Evolutionary conservation across 2,329 filamentous ascomycete genomes (phyloP), one percentile per base, ranked within the genome.

Genomic region (Lizonia empirigonia): DNA sequence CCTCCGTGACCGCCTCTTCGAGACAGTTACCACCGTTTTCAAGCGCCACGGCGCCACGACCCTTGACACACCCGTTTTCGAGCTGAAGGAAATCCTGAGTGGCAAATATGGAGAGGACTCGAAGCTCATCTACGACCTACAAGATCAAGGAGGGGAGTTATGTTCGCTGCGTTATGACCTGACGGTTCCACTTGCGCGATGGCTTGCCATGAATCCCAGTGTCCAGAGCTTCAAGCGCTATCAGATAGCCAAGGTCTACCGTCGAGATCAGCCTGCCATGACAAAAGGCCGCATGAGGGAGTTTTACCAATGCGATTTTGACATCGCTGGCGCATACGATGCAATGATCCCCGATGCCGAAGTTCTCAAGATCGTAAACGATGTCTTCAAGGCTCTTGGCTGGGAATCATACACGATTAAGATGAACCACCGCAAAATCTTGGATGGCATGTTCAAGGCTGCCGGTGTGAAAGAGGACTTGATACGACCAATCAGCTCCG

Each of bases 271-370:
- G 73, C 89, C 89, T 19, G 67, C 68, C 7, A 90, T 97, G 77
- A 90, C 88, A 56, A 94, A 95, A 73, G 93, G 92, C 42, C 85
- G 92, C 45, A 94, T 96, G 88, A 85, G 93, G 68, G 93, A 97
- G 76, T 96, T 96, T 76, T 96, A 95, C 78, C 92, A 97, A 76
- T 97, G 92, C 78, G 93, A 97, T 76, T 95, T 97, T 69, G 92
- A 97, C 71, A 93, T 97, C 76, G 92, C 92, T 10, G 67, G 92
- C 55, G 80, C 78, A 33, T 95, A 91, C 77, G 93, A 96, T 71
- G 77, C 90, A 45, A 96, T 97, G 91, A 82, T 96, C 20, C 90
- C 92, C 49, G 93, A 97, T 69, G 89, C 91, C 29, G 92, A 97
- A 77, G 88, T 96, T 52, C 77, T 97, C 63, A 83, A 88, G 50